Base-by-base conservation (phyloP, 2,329 filamentous ascomycete genomes). In the Pezicula radicicola region DNA sequence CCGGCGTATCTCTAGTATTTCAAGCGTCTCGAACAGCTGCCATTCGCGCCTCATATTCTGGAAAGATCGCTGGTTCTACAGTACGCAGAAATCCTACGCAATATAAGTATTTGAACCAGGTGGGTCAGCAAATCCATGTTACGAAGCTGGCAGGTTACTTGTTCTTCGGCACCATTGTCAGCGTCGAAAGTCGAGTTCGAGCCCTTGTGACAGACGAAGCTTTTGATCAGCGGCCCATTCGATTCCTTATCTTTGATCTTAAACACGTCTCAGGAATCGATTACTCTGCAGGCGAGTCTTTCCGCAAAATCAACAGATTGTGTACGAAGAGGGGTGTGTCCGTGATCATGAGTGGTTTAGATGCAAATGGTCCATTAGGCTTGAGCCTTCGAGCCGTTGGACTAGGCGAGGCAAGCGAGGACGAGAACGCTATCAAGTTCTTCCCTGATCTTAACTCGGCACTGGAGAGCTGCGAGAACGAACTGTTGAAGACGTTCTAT, bases 81-180 rank as follows among this genome's bases (percentile, higher is more conserved):
- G 94, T 99, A 27, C 83, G 94, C 49, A 85, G 94, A 49, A 96
- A 96, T 60, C 89, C 90, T 1, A 85, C 91, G 3, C 94, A 99
- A 62, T 87, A 92, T 54, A 84, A 88, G 53, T 99, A 94, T 65
- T 75, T 99, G 4, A 85, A 86, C 55, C 81, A 93, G 58, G 92
- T 94, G 15, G 92, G 93, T 3, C 81, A 83, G 30, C 94, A 99
- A 67, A 94, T 95, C 33, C 88, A 89, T 53, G 85, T 97, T 46
- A 88, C 96, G 63, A 97, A 97, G 69, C 79, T 99, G 15, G 87
- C 89, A 0, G 93, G 94, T 0, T 97, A 93, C 65, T 81, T 99
- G n/a, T 99, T 99, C 76, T 99, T 99, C 61, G 94, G 94, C 15
- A 97, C 92, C 3, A 96, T 99, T 58, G 93, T 97, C 49, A 91